A percentile compares a stretch with the other conserved stretches of the same genome.
Conservation (phyloP, 2,329 filamentous ascomycete species). For the Allantophomopsis lycopodina region DNA sequence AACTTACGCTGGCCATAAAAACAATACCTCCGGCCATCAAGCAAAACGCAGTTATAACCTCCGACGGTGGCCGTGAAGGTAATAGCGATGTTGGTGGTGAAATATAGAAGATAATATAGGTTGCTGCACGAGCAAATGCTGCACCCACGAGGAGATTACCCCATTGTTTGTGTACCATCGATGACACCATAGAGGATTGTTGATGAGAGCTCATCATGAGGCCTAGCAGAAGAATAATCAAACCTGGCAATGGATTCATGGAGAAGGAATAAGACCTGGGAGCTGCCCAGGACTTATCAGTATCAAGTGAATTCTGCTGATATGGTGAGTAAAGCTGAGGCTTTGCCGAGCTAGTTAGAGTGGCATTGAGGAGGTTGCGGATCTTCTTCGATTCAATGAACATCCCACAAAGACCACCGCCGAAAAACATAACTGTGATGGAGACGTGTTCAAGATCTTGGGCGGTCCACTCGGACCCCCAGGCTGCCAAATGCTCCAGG, state of each 20-base stretch:
- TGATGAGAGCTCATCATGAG: slow-evolving; percentile 95
- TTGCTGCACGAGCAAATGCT: slow-evolving; percentile 62
- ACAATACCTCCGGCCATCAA: slow-evolving; percentile 77
- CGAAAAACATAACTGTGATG: slow-evolving; percentile 88
- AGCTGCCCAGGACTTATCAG: slow-evolving; percentile 25
- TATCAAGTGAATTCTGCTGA: slow-evolving; percentile 15
- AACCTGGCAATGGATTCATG: slow-evolving; percentile 75
- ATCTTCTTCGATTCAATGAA: slow-evolving; percentile 65
- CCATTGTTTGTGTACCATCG: slow-evolving; percentile 92
- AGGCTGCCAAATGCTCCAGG: slow-evolving; percentile 70
- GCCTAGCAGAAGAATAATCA: slow-evolving; percentile 77
- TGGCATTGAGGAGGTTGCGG: slow-evolving; percentile 50
- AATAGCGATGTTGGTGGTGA: slow-evolving; percentile 68
- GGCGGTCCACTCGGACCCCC: slow-evolving; percentile 58
- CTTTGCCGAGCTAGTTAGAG: slow-evolving; percentile 18
- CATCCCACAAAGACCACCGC: slow-evolving; percentile 80
- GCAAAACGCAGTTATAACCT: slow-evolving; percentile 78
- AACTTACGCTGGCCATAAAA: slow-evolving; percentile 78
- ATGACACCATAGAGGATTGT: slow-evolving; percentile 59
- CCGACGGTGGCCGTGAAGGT: slow-evolving; percentile 76
- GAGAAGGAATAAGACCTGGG: slow-evolving; percentile 62
- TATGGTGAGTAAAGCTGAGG: slow-evolving; percentile 22
- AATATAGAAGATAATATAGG: slow-evolving; percentile 69
- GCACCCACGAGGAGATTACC: slow-evolving; percentile 73
- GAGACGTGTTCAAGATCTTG: slow-evolving; percentile 84